Conservation (phyloP, 805 yeast species). For the Yarrowia porcina region DNA sequence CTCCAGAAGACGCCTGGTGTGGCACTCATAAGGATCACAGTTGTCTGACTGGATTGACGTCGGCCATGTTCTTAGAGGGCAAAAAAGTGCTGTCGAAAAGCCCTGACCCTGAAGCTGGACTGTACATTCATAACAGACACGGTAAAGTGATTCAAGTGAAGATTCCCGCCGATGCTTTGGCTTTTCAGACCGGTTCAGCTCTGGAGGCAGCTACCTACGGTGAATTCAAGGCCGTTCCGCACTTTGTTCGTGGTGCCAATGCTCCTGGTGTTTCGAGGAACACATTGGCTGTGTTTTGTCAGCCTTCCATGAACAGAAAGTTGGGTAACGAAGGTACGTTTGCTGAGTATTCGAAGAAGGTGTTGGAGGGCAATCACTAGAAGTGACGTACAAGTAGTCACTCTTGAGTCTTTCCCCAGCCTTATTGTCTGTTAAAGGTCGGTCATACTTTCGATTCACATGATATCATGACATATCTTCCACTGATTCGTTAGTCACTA, state of each 20-base stretch:
- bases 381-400: too few relatives aligned
- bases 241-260: conserved; percentile 49
- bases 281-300: conserved; percentile 61
- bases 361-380: conserved; percentile 43
- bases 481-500: too few relatives aligned
- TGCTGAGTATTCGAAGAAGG: conserved; percentile 48
- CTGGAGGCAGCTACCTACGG: conserved; percentile 50
- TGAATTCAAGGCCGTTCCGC: conserved; percentile 56
- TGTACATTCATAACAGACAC: conserved; percentile 48
- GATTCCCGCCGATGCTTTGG: conserved; percentile 54
- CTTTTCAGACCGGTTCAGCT: conserved; percentile 61
- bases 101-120: conserved; percentile 50
- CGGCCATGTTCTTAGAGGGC: conserved; percentile 48
- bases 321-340: conserved; percentile 48
- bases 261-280: conserved; percentile 45
- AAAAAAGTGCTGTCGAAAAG: conserved; percentile 24
- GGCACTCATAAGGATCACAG: conserved; percentile 62
- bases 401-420: too few relatives aligned
- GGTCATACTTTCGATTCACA: too few relatives aligned
- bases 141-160: conserved; percentile 48
- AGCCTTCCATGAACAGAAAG: conserved; percentile 52
- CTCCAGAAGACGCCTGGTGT: conserved; percentile 49
- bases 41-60: conserved; percentile 56
- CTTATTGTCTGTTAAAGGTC: too few relatives aligned
- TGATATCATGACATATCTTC: too few relatives aligned